These are phyloP conservation scores for Leptographium radiaticola DNA, from an alignment of 2,329 filamentous ascomycete genomes.

Conservation along the genomic window DNA sequence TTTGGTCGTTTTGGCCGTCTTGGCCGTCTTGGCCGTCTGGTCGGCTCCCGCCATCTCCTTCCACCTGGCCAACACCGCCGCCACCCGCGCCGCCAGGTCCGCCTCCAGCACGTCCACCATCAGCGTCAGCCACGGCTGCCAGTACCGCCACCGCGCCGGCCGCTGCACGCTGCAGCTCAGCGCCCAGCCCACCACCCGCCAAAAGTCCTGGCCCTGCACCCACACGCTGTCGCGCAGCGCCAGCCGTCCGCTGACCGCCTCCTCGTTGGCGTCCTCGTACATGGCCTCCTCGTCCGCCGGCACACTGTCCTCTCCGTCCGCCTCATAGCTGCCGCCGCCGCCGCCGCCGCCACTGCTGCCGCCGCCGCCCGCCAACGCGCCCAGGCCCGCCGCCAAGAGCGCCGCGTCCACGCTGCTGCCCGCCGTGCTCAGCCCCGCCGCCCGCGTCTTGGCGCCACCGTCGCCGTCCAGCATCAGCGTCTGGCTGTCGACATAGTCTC, in stretches of 20 bases:
- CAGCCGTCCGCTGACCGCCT: constrained; percentile 43
- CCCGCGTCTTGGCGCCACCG: neutral
- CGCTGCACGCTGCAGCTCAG: constrained; percentile 75
- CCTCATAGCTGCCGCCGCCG: neutral
- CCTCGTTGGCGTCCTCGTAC: constrained; percentile 24
- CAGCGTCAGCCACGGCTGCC: constrained; percentile 67
- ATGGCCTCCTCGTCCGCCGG: neutral
- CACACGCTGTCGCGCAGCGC: constrained; percentile 57
- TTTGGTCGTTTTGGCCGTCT: constrained; percentile 8
- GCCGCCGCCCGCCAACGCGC: too few relatives aligned
- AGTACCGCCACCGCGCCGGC: constrained; percentile 64
- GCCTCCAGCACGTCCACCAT: constrained; percentile 66
- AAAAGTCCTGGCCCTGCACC: constrained; percentile 71
- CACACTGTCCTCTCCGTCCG: neutral
- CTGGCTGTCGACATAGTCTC: constrained; percentile 9
- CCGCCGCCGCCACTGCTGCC: neutral
- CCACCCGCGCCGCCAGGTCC: constrained; percentile 49
- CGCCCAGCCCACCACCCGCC: constrained; percentile 80
- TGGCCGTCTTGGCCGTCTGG: constrained; percentile 12
- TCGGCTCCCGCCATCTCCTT: constrained; percentile 22
- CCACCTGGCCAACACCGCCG: constrained; percentile 7
- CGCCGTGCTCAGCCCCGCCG: neutral
- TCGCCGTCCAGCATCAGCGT: neutral
- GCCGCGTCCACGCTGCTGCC: neutral
- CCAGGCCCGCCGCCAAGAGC: too few relatives aligned